Evolutionary conservation across 2,329 filamentous ascomycete species (phyloP).

Genomic region (Fusarium duplospermum): DNA sequence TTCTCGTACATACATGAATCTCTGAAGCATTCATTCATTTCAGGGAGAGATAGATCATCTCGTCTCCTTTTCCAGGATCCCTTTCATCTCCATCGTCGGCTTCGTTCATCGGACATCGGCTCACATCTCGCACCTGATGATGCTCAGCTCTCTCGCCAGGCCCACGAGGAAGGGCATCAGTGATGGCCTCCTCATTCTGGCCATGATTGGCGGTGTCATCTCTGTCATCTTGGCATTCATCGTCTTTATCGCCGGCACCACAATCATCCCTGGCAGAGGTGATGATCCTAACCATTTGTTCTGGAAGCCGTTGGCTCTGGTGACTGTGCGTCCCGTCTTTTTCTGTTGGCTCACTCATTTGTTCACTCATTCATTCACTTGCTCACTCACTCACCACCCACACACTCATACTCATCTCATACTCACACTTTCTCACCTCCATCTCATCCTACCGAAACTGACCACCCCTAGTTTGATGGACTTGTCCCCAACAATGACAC

Average conservation of each 20-base stretch:
- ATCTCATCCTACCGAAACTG: not conserved
- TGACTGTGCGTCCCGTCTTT: constrained; percentile 36
- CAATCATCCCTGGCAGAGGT: constrained; percentile 22
- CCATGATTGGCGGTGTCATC: constrained; percentile 37
- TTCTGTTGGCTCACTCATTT: not conserved
- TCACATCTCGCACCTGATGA: constrained; percentile 10
- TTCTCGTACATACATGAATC: not conserved
- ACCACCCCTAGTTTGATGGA: constrained; percentile 40
- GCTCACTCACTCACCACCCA: not conserved
- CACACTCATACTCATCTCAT: not conserved
- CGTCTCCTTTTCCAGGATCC: not conserved
- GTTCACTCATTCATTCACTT: not conserved
- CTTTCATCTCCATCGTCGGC: constrained; percentile 16
- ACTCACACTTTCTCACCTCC: not conserved
- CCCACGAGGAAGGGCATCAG: constrained; percentile 29
- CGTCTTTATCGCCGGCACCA: constrained; percentile 40
- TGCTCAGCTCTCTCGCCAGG: constrained; percentile 29
- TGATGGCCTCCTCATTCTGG: constrained; percentile 31
- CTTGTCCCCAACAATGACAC: constrained; percentile 42
- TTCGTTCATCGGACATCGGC: constrained; percentile 14
- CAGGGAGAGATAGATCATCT: not conserved
- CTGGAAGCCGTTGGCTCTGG: constrained; percentile 39
- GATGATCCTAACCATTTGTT: constrained; percentile 28
- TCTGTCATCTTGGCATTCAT: constrained; percentile 31
- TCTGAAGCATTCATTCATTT: not conserved